Evolutionary conservation across 768 basidiomycete species (phyloP), one percentile per base, ranked within the genome.

Genomic region (Psilocybe tampanensis): DNA sequence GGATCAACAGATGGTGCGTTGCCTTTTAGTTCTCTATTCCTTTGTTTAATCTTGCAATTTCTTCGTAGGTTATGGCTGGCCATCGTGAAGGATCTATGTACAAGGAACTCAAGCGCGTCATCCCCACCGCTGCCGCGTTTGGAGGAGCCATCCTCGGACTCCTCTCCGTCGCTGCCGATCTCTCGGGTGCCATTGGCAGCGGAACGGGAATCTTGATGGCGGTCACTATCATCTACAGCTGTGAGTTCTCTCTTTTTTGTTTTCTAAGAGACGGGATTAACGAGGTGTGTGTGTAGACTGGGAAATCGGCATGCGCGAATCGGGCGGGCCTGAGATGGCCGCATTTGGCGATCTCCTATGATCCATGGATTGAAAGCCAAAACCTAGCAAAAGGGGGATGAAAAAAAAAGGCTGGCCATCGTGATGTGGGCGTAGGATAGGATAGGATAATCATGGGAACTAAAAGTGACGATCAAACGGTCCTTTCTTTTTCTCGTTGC

Each of bases 61-160:
- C 53, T 55, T 9, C 49, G 1, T 39, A 88, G 86, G 86, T 89
- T 43, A 89, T 90, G 88, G 86, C 88, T 2, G 86, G 93, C 56
- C 95, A 98, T 72, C 90, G 95, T 64, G 97, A 99, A 71, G 94
- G 91, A 15, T 94, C 90, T 29, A 96, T 98, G 92, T 99, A 98
- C 82, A 99, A 98, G 79, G 97, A 98, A 70, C 85, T 99, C 59
- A 99, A 98, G 80, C 85, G 94, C 43, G 90, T 98, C 60, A 97
- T 99, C 61, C 97, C 97, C 1, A 98, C 95, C 19, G 96, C 97
- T 12, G 97, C 96, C 21, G 94, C 95, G 0, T 93, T 98, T 60
- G 96, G 97, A 43, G 96, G 96, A 34, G 97, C 95, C n/a, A 93
- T 95, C 57, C 88, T 98, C 12, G 96, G 95, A 24, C 76, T 97